Evolutionary conservation across 2,329 filamentous ascomycete species (phyloP).

Genomic region (Epichloe brachyelytri): DNA sequence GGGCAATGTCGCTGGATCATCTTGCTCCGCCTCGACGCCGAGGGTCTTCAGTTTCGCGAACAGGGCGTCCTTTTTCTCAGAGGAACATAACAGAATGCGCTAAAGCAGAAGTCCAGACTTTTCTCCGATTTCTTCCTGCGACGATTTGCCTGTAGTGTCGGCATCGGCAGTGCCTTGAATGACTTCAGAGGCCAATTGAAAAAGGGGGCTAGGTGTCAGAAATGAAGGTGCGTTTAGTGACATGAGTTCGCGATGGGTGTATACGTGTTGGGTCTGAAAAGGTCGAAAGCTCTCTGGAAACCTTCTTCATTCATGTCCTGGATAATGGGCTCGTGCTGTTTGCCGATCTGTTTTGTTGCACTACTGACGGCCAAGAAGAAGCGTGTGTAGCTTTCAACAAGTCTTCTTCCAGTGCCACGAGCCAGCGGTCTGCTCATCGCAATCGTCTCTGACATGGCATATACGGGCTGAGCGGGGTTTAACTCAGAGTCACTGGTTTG

Average conservation of each 20-base stretch:
- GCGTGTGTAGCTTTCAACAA: constrained; percentile 29
- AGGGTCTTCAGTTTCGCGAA: constrained; percentile 8
- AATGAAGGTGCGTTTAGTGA: too few species aligned
- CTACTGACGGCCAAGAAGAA: constrained; percentile 24
- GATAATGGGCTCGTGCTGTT: constrained; percentile 24
- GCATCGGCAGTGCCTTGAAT: constrained; percentile 24
- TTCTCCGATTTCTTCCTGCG: constrained; percentile 18
- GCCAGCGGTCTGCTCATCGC: too few species aligned
- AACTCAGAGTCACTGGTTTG: too few species aligned
- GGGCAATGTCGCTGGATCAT: neutral
- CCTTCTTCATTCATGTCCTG: constrained; percentile 26
- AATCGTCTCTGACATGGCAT: too few species aligned
- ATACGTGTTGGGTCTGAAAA: constrained; percentile 26
- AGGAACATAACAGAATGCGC: constrained; percentile 15
- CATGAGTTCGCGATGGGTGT: constrained; percentile 5
- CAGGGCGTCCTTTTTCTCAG: constrained; percentile 7
- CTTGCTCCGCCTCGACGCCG: neutral
- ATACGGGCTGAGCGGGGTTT: too few species aligned
- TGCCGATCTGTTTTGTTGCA: constrained; percentile 25
- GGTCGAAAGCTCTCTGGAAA: constrained; percentile 29
- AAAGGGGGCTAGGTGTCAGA: too few species aligned
- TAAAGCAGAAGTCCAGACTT: constrained; percentile 20
- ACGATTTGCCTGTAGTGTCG: constrained; percentile 13
- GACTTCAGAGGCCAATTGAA: constrained; percentile 9
- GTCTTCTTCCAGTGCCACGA: constrained; percentile 32